Percentiles rank a stretch among this genome's conserved stretches.
phyloP scores from a whole-genome alignment of 2,329 filamentous ascomycete species.

The Beauveria sp. region DNA sequence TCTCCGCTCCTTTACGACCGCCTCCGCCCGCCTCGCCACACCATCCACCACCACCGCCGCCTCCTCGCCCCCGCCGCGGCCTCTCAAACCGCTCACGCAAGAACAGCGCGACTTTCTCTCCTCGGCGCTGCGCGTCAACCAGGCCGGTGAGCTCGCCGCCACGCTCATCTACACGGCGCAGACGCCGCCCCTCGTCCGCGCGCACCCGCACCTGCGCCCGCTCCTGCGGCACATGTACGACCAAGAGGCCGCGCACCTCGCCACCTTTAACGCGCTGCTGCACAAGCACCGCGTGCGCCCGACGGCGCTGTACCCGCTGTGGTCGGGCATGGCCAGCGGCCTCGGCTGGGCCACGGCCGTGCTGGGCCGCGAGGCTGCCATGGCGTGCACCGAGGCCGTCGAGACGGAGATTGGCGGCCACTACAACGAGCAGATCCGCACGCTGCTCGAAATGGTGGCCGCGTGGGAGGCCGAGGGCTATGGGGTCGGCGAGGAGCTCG shows the following conservation, averaged over 20 bases:
- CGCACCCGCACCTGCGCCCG: slow-evolving; percentile 79
- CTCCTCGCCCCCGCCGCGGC: slow-evolving; percentile 22
- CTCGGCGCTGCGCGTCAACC: slow-evolving; percentile 87
- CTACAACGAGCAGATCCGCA: slow-evolving; percentile 87
- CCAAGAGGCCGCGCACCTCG: slow-evolving; percentile 83
- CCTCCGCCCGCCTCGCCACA: not conserved
- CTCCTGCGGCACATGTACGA: slow-evolving; percentile 98
- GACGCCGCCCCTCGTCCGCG: slow-evolving; percentile 68
- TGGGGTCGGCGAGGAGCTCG: slow-evolving; percentile 71
- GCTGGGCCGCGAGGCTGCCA: slow-evolving; percentile 86
- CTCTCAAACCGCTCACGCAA: slow-evolving; percentile 55
- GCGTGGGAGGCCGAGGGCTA: slow-evolving; percentile 72
- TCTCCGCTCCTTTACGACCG: not conserved
- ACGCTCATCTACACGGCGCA: slow-evolving; percentile 90
- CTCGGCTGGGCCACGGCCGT: slow-evolving; percentile 86
- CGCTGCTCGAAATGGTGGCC: slow-evolving; percentile 71
- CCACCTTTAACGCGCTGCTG: slow-evolving; percentile 76
- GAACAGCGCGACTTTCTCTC: slow-evolving; percentile 69
- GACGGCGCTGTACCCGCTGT: slow-evolving; percentile 86
- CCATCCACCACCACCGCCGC: not conserved
- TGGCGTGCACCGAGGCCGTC: slow-evolving; percentile 97
- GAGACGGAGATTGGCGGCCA: slow-evolving; percentile 96
- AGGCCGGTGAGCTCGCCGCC: slow-evolving; percentile 94
- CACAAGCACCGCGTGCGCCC: slow-evolving; percentile 84
- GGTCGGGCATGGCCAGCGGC: slow-evolving; percentile 71